Percentiles rank a stretch among this genome's conserved stretches.
These are phyloP conservation scores for Bacidia rubella DNA, from an alignment of 495 filamentous ascomycete genomes.

Conservation along the genomic window DNA sequence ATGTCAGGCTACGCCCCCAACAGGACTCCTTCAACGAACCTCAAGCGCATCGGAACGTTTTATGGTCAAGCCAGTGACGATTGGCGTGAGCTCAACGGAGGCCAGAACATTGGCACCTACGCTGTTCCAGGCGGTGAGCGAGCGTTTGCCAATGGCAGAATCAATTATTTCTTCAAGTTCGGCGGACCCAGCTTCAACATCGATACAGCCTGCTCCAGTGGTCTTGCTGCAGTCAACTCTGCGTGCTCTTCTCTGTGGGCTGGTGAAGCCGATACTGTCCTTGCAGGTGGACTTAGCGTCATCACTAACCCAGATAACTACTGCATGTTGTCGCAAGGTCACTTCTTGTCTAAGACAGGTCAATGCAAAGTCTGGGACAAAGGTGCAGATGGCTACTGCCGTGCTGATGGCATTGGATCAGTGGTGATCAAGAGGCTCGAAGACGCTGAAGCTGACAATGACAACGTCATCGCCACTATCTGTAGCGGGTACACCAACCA, in stretches of 20 bases:
- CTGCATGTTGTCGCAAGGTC: constrained; percentile 63
- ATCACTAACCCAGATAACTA: constrained; percentile 75
- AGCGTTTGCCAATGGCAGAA: constrained; percentile 18
- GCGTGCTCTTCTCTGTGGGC: constrained; percentile 67
- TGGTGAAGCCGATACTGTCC: constrained; percentile 68
- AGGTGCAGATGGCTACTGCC: constrained; percentile 64
- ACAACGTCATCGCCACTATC: constrained; percentile 58
- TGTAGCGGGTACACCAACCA: constrained; percentile 58
- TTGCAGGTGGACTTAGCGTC: constrained; percentile 67
- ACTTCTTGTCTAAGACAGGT: constrained; percentile 61
- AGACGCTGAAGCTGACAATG: constrained; percentile 62
- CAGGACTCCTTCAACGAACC: constrained; percentile 1
- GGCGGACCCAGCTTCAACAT: constrained; percentile 57
- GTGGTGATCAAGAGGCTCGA: constrained; percentile 62
- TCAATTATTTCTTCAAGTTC: constrained; percentile 54
- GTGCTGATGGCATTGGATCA: constrained; percentile 58
- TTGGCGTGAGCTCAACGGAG: constrained; percentile 11
- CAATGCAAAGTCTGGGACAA: constrained; percentile 72
- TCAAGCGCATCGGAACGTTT: constrained; percentile 4
- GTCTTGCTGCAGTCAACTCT: constrained; percentile 49
- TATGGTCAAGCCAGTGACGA: constrained; percentile 7
- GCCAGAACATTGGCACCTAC: constrained; percentile 20
- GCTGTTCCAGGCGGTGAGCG: constrained; percentile 19
- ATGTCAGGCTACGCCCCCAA: constrained; percentile 31
- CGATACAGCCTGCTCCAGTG: constrained; percentile 68